phyloP scores from a whole-genome alignment of 2,329 filamentous ascomycete genomes.

The Teratosphaeriaceae sp. region DNA sequence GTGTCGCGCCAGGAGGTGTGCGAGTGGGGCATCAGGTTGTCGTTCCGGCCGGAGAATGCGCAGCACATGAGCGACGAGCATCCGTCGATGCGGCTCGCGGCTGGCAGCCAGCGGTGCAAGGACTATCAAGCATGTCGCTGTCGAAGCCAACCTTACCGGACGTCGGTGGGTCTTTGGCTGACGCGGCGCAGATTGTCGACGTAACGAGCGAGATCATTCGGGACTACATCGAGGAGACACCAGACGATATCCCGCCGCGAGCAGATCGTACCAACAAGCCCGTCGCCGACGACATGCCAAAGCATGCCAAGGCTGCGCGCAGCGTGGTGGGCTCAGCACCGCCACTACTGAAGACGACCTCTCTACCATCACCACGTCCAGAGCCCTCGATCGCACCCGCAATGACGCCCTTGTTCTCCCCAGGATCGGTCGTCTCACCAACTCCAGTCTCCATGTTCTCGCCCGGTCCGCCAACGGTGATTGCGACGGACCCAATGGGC shows the following conservation, averaged over 20 bases:
- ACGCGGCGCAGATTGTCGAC: constrained; percentile 27
- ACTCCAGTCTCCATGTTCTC: not conserved
- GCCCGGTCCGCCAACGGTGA: not conserved
- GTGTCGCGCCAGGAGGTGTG: constrained; percentile 23
- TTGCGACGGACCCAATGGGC: not conserved
- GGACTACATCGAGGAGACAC: constrained; percentile 23
- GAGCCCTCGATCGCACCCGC: no score
- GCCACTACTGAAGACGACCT: no score
- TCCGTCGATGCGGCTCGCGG: constrained; percentile 25
- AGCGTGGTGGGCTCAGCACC: no score
- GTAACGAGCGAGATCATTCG: constrained; percentile 26
- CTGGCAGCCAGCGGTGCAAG: constrained; percentile 10
- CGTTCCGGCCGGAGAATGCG: constrained; percentile 24
- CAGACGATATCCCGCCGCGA: not conserved
- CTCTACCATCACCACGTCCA: no score
- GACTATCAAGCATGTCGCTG: constrained; percentile 14
- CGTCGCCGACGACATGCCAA: no score
- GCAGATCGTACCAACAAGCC: no score
- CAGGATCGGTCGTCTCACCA: no score
- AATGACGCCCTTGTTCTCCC: no score
- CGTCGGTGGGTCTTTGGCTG: no score
- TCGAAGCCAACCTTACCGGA: no score
- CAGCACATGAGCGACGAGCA: constrained; percentile 23
- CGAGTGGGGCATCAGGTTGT: constrained; percentile 25
- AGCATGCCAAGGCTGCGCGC: no score